Conservation (phyloP, 805 yeast genomes). For the Starmerella vaccinii region DNA sequence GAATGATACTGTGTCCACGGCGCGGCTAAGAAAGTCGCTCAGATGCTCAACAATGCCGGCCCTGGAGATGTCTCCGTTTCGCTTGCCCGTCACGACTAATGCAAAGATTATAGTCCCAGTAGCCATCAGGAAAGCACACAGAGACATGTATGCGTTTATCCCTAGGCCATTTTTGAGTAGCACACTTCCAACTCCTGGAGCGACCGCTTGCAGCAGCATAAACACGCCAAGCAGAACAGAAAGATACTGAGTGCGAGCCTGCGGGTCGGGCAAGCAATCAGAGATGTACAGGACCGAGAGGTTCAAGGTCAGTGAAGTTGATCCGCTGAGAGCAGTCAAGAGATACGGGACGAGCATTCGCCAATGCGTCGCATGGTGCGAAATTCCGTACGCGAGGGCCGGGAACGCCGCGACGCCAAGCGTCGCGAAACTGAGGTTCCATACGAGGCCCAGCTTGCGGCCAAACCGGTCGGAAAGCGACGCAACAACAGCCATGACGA, state of each 20-base stretch:
- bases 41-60: not conserved
- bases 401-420: conserved; percentile 6
- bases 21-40: not conserved
- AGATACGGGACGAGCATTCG: conserved; percentile 15
- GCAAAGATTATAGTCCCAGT: not conserved
- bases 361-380: conserved; percentile 7
- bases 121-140: conserved; percentile 4
- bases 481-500: conserved; percentile 5
- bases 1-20: conserved; percentile 3
- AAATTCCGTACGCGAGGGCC: not conserved
- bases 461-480: conserved; percentile 14
- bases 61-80: not conserved
- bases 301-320: conserved; percentile 14
- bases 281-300: conserved; percentile 16
- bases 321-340: conserved; percentile 13
- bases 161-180: conserved; percentile 5
- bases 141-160: conserved; percentile 1
- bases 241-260: conserved; percentile 13
- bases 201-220: conserved; percentile 16
- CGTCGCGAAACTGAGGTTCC: conserved; percentile 13
- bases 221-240: conserved; percentile 11
- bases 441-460: conserved; percentile 13
- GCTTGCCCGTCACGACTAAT: not conserved
- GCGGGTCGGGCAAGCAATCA: conserved; percentile 11
- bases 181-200: conserved; percentile 18